Evolutionary conservation across 208 protist species (phyloP).

Genomic region (Leishmania mexicana): DNA sequence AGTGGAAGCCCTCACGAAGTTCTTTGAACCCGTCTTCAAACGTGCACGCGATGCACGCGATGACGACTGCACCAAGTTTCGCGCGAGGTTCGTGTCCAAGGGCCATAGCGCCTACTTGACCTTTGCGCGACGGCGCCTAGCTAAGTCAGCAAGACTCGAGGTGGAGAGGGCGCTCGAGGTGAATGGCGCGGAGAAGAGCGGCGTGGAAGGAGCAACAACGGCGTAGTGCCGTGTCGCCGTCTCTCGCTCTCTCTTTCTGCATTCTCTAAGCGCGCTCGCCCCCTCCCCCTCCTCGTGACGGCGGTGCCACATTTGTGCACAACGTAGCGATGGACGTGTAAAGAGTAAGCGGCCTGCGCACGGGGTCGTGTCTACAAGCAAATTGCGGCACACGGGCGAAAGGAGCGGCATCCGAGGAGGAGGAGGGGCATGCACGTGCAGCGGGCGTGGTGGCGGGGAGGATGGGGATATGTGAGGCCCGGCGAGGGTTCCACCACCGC

Average conservation of each 20-base stretch:
- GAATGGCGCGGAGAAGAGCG: background rate
- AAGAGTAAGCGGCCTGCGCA: background rate
- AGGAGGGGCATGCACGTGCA: background rate
- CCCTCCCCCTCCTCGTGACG: background rate
- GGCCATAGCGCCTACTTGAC: conserved; percentile 94
- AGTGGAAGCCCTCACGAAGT: conserved; percentile 82
- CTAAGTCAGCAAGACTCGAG: conserved; percentile 15
- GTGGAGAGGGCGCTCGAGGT: background rate
- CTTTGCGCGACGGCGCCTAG: conserved; percentile 80
- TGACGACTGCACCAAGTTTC: conserved; percentile 53
- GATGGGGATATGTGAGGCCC: background rate
- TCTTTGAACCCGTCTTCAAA: conserved; percentile 76
- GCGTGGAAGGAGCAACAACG: background rate
- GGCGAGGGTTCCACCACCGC: background rate
- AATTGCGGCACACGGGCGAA: background rate
- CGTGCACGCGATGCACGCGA: conserved; percentile 39
- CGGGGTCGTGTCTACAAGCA: background rate
- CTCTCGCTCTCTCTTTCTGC: background rate
- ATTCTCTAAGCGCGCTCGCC: background rate
- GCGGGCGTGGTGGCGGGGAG: background rate
- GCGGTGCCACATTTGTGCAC: background rate
- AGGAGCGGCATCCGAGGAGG: background rate
- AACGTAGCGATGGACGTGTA: background rate
- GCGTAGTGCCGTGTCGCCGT: background rate
- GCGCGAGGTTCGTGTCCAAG: conserved; percentile 60